Percentiles rank a stretch among this genome's conserved stretches.
Evolutionary conservation across 257 asterid species (phyloP).

Genomic region (Petrea volubilis): DNA sequence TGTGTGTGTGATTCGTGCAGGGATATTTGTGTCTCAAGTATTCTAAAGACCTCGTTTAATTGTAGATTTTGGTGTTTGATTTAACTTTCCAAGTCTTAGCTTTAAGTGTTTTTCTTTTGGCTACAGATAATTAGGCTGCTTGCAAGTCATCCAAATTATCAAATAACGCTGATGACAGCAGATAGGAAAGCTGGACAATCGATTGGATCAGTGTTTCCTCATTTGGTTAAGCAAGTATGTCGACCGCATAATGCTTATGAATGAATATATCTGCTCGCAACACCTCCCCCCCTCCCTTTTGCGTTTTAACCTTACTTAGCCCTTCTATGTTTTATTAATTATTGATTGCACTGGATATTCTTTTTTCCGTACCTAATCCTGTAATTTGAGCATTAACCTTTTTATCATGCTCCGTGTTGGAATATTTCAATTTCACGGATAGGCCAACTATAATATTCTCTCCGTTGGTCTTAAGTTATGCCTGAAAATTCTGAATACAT

Average conservation of each 20-base stretch:
- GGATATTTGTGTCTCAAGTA: not conserved
- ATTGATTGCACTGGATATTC: not conserved
- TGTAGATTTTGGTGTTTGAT: constrained; percentile 1
- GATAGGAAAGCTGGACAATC: constrained; percentile 95
- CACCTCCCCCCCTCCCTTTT: not conserved
- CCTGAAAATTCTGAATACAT: not conserved
- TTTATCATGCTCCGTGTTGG: not conserved
- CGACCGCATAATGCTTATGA: not conserved
- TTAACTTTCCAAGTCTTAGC: not conserved
- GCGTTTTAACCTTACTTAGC: not conserved
- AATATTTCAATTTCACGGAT: not conserved
- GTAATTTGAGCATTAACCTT: not conserved
- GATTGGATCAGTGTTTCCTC: constrained; percentile 91
- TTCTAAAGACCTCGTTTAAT: no score
- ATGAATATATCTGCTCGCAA: no score
- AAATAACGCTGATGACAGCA: constrained; percentile 83
- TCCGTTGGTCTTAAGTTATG: not conserved
- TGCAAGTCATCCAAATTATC: constrained; percentile 69
- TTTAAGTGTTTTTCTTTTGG: constrained; percentile 5
- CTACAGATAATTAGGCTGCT: constrained; percentile 82
- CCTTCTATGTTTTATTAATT: not conserved
- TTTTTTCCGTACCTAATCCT: not conserved
- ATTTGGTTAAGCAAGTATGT: constrained; percentile 69
- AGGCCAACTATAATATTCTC: not conserved
- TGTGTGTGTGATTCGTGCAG: not conserved